Percentiles rank a stretch among this genome's conserved stretches.
Evolutionary conservation across 116 monocot species (phyloP).

Genomic region (Zostera marina): DNA sequence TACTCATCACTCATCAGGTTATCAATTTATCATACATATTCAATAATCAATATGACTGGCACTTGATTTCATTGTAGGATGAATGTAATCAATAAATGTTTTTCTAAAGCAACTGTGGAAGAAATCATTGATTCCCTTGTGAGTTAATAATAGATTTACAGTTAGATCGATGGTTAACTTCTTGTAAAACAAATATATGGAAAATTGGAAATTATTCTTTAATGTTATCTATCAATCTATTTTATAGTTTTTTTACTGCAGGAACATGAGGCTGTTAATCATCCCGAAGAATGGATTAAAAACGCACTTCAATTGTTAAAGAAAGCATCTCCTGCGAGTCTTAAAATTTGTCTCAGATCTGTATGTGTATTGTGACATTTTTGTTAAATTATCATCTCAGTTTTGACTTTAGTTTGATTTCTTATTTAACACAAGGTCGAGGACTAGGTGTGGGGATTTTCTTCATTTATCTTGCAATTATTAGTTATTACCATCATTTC

Average conservation of each 20-base stretch:
- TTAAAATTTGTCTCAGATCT: constrained; percentile 79
- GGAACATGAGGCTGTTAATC: constrained; percentile 46
- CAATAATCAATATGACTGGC: too few species aligned
- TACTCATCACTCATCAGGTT: not conserved
- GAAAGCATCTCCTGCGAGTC: constrained; percentile 77
- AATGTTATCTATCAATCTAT: not conserved
- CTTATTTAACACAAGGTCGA: too few species aligned
- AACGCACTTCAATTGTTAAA: constrained; percentile 58
- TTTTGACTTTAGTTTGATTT: not conserved
- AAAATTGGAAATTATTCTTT: too few species aligned
- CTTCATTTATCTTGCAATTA: too few species aligned
- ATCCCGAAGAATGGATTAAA: constrained; percentile 41
- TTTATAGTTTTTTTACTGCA: constrained; percentile 11
- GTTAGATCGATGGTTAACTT: not conserved
- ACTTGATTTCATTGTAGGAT: constrained; percentile 25
- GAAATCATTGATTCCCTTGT: constrained; percentile 72
- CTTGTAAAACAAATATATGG: not conserved
- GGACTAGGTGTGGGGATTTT: too few species aligned
- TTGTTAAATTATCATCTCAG: not conserved
- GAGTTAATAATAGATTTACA: constrained; percentile 19
- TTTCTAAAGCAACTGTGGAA: constrained; percentile 73
- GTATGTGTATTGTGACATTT: constrained; percentile 22
- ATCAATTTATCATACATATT: not conserved
- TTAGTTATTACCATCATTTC: not conserved
- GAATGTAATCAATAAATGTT: constrained; percentile 74